Percentiles rank a stretch among this genome's conserved stretches.
phyloP scores from a whole-genome alignment of 768 basidiomycete species.

The Mycena latifolia region DNA sequence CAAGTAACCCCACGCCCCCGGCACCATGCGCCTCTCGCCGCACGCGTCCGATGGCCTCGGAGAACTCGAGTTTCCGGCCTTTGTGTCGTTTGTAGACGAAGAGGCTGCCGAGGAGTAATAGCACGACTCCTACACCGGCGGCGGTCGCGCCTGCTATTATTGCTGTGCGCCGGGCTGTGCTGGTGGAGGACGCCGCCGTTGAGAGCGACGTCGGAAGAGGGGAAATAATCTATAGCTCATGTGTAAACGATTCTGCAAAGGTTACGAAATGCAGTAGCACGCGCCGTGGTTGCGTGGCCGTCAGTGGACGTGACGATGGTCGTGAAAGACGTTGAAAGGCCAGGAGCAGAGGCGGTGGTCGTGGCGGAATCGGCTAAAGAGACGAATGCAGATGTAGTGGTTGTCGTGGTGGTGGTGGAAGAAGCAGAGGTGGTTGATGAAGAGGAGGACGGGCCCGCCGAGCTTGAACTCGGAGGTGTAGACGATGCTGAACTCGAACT shows the following conservation, averaged over 20 bases:
- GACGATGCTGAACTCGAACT: slow-evolving; percentile 1
- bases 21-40: slow-evolving; percentile 39
- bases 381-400: neutral
- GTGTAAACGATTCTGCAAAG: slow-evolving; percentile 2
- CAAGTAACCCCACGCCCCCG: slow-evolving; percentile 44
- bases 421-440: neutral
- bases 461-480: slow-evolving; percentile 11
- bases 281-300: slow-evolving; percentile 30
- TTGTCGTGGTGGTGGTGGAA: too few relatives aligned
- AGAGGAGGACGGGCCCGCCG: slow-evolving; percentile 4
- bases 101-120: slow-evolving; percentile 48
- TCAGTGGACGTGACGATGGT: slow-evolving; percentile 30
- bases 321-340: slow-evolving; percentile 30
- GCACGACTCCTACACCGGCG: slow-evolving; percentile 51
- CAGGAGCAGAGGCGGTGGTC: neutral
- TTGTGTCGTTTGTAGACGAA: slow-evolving; percentile 54
- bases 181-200: slow-evolving; percentile 31
- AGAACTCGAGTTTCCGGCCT: slow-evolving; percentile 47
- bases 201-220: slow-evolving; percentile 48
- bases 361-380: neutral
- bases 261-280: slow-evolving; percentile 6
- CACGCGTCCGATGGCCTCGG: slow-evolving; percentile 42
- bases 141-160: slow-evolving; percentile 58
- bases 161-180: slow-evolving; percentile 46
- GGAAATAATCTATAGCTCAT: slow-evolving; percentile 36